Conservation (phyloP, 2,329 filamentous ascomycete species). For the Blastomyces gilchristii region DNA sequence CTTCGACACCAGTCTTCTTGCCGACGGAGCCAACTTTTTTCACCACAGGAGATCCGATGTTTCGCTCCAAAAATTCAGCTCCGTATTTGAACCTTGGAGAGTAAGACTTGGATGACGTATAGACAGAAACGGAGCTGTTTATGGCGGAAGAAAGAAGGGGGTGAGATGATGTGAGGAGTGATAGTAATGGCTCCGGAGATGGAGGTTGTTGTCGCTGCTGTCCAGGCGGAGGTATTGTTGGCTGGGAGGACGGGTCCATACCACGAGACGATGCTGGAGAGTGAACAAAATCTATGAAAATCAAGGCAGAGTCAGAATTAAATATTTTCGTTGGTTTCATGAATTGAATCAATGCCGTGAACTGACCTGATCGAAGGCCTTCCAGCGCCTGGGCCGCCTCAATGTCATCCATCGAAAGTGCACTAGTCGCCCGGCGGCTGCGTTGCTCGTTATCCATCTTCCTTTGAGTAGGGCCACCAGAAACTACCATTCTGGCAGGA, state of each 20-base stretch:
- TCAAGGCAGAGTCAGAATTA: conserved; percentile 10
- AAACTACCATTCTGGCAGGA: not conserved
- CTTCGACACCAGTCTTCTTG: conserved; percentile 77
- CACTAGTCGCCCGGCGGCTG: conserved; percentile 35
- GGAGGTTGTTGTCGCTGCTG: conserved; percentile 28
- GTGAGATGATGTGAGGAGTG: conserved; percentile 78
- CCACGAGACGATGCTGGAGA: conserved; percentile 45
- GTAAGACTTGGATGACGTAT: conserved; percentile 79
- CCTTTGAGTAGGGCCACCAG: conserved; percentile 27
- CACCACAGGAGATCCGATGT: conserved; percentile 68
- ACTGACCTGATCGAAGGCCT: conserved; percentile 60
- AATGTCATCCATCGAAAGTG: conserved; percentile 41
- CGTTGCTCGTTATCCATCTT: conserved; percentile 35
- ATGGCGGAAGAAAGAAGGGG: conserved; percentile 78
- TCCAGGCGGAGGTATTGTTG: conserved; percentile 27
- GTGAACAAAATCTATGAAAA: conserved; percentile 51
- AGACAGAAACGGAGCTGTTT: conserved; percentile 72
- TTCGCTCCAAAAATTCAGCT: conserved; percentile 82
- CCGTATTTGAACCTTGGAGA: conserved; percentile 81
- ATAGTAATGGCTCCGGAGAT: conserved; percentile 64
- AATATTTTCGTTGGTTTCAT: not conserved
- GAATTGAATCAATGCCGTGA: not conserved
- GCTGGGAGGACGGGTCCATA: conserved; percentile 21
- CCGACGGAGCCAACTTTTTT: conserved; percentile 79
- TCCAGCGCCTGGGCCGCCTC: conserved; percentile 65